Evolutionary conservation across 768 basidiomycete genomes (phyloP).

Genomic region (Cantharellus cinnabarinus): DNA sequence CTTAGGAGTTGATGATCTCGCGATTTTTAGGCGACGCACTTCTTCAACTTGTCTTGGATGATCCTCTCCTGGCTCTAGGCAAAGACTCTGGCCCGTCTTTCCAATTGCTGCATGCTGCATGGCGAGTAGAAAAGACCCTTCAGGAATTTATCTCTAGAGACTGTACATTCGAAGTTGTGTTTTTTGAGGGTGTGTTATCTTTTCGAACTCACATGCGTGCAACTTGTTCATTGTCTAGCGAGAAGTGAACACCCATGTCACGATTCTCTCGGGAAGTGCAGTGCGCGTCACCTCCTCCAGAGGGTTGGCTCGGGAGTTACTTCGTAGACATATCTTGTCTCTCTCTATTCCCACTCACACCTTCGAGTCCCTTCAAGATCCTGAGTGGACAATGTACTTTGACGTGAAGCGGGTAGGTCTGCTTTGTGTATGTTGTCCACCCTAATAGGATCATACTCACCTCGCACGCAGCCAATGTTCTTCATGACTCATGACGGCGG

Average conservation of each 20-base stretch:
- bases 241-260: not conserved
- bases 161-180: constrained; percentile 41
- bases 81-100: constrained; percentile 29
- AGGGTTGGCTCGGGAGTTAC: constrained; percentile 29
- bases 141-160: constrained; percentile 28
- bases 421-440: constrained; percentile 21
- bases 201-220: not conserved
- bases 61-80: constrained; percentile 39
- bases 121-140: constrained; percentile 32
- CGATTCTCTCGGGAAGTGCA: not conserved
- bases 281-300: constrained; percentile 20
- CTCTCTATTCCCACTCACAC: constrained; percentile 24
- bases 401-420: constrained; percentile 28
- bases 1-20: not conserved
- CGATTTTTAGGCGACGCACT: constrained; percentile 35
- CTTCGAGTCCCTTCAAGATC: constrained; percentile 28
- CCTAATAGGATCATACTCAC: constrained; percentile 6
- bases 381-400: no score
- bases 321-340: constrained; percentile 28
- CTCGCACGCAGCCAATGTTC: constrained; percentile 38
- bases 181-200: constrained; percentile 30
- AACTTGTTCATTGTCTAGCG: not conserved
- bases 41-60: constrained; percentile 35
- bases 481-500: constrained; percentile 33
- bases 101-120: constrained; percentile 42